Percentiles rank a stretch among this genome's conserved stretches.
Conservation (phyloP, 805 yeast genomes). For the Ogataea haglerorum region DNA sequence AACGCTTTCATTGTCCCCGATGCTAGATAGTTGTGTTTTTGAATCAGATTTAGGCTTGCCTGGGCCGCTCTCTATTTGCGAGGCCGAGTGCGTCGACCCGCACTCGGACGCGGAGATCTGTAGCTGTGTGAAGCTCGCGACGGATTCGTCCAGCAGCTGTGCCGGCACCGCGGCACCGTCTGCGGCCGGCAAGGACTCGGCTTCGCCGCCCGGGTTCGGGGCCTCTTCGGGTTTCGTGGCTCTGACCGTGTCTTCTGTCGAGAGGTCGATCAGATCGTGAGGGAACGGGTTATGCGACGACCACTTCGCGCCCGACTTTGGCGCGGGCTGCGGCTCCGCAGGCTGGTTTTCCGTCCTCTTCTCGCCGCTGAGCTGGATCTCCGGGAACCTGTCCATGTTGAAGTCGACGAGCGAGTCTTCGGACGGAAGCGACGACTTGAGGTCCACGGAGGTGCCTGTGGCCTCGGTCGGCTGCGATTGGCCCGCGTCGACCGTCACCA, state of each 20-base stretch:
- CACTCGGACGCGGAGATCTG: constrained; percentile 9
- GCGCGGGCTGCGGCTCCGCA: constrained; percentile 7
- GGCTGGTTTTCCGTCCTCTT: neutral
- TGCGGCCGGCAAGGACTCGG: too few relatives aligned
- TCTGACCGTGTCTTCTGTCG: neutral
- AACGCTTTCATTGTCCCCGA: neutral
- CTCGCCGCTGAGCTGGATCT: constrained; percentile 2
- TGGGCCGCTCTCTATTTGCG: neutral
- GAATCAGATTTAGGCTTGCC: neutral
- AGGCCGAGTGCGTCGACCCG: constrained; percentile 1
- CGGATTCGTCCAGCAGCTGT: neutral
- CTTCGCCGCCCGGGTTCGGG: too few relatives aligned
- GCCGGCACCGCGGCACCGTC: too few relatives aligned
- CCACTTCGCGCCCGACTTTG: constrained; percentile 16
- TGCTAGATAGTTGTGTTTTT: neutral
- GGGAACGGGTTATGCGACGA: constrained; percentile 30
- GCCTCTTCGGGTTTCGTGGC: neutral
- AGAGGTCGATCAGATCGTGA: constrained; percentile 16
- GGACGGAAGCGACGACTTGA: constrained; percentile 4
- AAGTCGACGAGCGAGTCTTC: constrained; percentile 9
- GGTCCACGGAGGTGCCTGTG: neutral
- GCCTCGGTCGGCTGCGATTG: neutral
- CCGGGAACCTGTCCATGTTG: constrained; percentile 10
- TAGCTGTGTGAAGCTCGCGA: constrained; percentile 5
- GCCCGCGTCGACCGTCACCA: neutral